Conservation (phyloP, 2,329 filamentous ascomycete genomes). For the Lasiodiplodia hormozganensis region DNA sequence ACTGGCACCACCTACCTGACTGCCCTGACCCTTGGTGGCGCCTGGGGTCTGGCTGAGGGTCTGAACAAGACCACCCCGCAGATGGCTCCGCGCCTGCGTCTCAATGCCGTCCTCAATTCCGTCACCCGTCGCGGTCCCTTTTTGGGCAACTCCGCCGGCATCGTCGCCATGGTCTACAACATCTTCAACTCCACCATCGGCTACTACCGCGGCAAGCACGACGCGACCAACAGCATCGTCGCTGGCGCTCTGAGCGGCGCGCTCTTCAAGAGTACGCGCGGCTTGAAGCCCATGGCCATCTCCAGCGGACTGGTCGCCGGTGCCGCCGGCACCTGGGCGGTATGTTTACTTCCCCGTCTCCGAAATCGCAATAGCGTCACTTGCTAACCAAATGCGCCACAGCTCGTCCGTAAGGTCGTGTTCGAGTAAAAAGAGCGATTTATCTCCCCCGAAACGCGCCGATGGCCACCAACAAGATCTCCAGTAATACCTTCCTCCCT, state of each 20-base stretch:
- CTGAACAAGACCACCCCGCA: conserved; percentile 73
- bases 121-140: conserved; percentile 93
- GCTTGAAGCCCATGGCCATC: conserved; percentile 90
- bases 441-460: neutral
- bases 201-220: conserved; percentile 55
- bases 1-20: conserved; percentile 92
- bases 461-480: neutral
- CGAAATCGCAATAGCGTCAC: neutral
- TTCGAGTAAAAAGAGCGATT: conserved; percentile 11
- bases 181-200: conserved; percentile 58
- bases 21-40: conserved; percentile 84
- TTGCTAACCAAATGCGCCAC: conserved; percentile 16
- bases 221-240: conserved; percentile 84
- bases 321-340: conserved; percentile 87
- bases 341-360: conserved; percentile 59
- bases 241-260: conserved; percentile 90
- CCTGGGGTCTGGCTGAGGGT: conserved; percentile 92
- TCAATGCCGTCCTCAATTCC: conserved; percentile 95
- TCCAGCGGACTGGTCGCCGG: conserved; percentile 88
- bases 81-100: conserved; percentile 85
- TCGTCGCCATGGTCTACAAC: conserved; percentile 96
- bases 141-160: conserved; percentile 92
- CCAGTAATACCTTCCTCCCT: conserved; percentile 17
- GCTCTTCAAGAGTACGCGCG: conserved; percentile 95
- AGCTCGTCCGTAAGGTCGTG: conserved; percentile 24